Evolutionary conservation across 805 yeast genomes (phyloP), one percentile per base, ranked within the genome.

Genomic region (Wickerhamomyces canadensis): DNA sequence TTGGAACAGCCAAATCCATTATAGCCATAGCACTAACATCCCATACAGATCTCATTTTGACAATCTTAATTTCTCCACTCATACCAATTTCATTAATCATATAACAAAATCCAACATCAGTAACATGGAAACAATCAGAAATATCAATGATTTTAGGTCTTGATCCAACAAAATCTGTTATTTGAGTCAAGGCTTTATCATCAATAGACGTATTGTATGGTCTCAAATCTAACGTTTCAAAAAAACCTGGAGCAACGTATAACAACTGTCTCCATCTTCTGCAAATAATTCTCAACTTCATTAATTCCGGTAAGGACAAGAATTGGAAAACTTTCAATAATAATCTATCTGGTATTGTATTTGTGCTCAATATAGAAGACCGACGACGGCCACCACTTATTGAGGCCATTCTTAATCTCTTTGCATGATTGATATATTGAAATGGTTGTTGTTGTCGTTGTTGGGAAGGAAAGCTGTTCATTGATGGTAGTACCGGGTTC

Each of bases 11-110:
- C 29, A 83, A 58, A 54, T 84, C 91, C 87, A 83, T 80, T 22
- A 83, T 80, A 3, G 89, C 84, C 85, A 81, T 79, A 3, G 87
- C 85, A 41, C 80, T 74, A 8, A 84, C 76, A 47, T 80, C 85
- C 91, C 91, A 83, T 33, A 75, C 80, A 13, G 84, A 76, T 43
- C 66, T 68, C 87, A 83, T 80, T 42, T 67, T 70, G 34, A 84
- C 60, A 9, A 60, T 58, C 36, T 65, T 64, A 31, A 84, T 70
- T 23, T 68, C 65, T 4, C 87, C 87, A 27, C 76, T 54, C 47
- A 80, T 76, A 2, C 88, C 88, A 37, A 81, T 69, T 47, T 81
- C 84, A 48, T 77, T 80, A 16, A 83, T 76, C 66, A 84, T 64
- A 50, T 77, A 78, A 31, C 78, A 71, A 55, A 84, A 84, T 0